phyloP scores from a whole-genome alignment of 108 stramenopile species.

The Cyclotella choctawhatcheeana region DNA sequence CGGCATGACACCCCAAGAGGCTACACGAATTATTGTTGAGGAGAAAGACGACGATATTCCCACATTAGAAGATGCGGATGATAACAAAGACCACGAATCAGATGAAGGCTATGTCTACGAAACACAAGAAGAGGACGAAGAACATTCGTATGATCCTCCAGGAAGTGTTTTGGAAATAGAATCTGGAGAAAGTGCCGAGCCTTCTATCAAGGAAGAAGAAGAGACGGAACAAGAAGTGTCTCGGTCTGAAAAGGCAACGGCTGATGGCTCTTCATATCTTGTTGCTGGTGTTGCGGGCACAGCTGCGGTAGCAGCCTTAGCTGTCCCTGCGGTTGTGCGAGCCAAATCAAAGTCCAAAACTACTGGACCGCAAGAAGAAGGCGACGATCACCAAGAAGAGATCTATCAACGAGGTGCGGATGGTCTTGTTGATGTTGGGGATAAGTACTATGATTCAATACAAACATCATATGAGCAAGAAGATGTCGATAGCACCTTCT shows the following conservation, averaged over 20 bases:
- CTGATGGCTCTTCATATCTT: conserved; percentile 19
- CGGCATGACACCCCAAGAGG: conserved; percentile 60
- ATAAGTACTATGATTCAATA: conserved; percentile 71
- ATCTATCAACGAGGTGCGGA: conserved; percentile 25
- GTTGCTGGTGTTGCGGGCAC: conserved; percentile 4
- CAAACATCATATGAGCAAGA: conserved; percentile 47
- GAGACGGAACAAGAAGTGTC: conserved; percentile 21
- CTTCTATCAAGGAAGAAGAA: conserved; percentile 7
- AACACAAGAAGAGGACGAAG: conserved; percentile 22
- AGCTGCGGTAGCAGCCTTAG: conserved; percentile 11
- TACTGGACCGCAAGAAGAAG: conserved; percentile 4
- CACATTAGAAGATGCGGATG: conserved; percentile 3
- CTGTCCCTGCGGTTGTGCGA: conserved; percentile 41
- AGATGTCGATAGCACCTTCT: conserved; percentile 18
- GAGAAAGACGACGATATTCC: conserved; percentile 13
- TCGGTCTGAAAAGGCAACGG: conserved; percentile 31
- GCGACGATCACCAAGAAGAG: conserved; percentile 15
- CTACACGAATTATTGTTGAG: conserved; percentile 24
- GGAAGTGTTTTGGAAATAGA: conserved; percentile 11
- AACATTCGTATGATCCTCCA: conserved; percentile 25
- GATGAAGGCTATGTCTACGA: conserved; percentile 46
- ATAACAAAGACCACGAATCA: conserved; percentile 1
- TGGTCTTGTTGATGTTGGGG: conserved; percentile 56
- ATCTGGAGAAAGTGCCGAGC: conserved; percentile 25
- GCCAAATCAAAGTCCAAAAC: conserved; percentile 26